Conservation (phyloP, 441 rosid genomes). For the Mallotus repandus region DNA sequence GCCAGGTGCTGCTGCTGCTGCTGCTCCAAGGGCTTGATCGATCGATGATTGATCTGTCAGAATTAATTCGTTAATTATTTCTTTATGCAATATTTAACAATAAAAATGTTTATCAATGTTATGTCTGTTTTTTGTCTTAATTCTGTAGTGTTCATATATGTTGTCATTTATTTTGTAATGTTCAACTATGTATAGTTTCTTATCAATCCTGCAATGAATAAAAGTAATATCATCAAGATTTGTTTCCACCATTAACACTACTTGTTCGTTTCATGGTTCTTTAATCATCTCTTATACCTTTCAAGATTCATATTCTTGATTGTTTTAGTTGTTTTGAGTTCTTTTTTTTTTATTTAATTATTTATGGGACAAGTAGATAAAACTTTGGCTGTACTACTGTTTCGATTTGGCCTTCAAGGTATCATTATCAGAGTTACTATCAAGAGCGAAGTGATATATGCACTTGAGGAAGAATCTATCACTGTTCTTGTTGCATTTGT, state of each 20-base stretch:
- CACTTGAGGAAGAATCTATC: not conserved
- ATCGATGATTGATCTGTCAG: not conserved
- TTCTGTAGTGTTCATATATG: conserved; percentile 8
- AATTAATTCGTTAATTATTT: too few species aligned
- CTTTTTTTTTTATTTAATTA: not conserved
- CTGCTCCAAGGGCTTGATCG: not conserved
- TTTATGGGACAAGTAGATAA: not conserved
- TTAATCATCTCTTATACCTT: not conserved
- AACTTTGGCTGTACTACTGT: not conserved
- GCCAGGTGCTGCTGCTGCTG: conserved; percentile 28
- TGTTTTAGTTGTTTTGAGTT: not conserved
- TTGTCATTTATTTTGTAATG: not conserved
- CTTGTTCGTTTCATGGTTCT: not conserved
- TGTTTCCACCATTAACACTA: not conserved
- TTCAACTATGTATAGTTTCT: not conserved
- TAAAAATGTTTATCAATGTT: too few species aligned
- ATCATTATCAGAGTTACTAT: not conserved
- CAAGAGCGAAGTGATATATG: not conserved
- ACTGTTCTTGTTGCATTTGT: not conserved
- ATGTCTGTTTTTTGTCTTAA: not conserved
- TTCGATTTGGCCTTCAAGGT: not conserved
- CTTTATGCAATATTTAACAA: too few species aligned
- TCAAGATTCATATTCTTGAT: not conserved
- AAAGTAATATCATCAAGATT: too few species aligned
- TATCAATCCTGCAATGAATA: not conserved